A percentile compares a stretch with the other conserved stretches of the same genome.
These are phyloP conservation scores for Gentiana dahurica DNA, from an alignment of 257 asterid genomes.

Conservation along the genomic window DNA sequence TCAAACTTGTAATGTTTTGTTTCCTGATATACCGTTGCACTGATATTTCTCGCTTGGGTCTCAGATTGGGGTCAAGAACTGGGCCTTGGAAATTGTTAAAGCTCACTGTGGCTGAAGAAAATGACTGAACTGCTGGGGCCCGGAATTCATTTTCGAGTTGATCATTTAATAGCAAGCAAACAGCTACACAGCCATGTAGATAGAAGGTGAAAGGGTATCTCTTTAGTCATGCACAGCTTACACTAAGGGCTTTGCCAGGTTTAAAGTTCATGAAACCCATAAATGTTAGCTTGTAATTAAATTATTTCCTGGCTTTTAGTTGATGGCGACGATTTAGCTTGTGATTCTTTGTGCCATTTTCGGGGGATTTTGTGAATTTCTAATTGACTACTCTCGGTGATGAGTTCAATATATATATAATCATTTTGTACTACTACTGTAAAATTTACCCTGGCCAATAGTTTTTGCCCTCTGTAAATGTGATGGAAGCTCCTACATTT, in stretches of 20 bases:
- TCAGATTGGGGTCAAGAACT: constrained; percentile 59
- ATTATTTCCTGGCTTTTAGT: too few relatives aligned
- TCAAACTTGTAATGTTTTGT: not conserved
- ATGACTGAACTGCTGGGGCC: constrained; percentile 13
- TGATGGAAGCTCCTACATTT: too few relatives aligned
- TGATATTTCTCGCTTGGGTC: constrained; percentile 10
- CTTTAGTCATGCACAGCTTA: not conserved
- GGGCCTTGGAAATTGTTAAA: constrained; percentile 80
- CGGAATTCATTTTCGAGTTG: not conserved
- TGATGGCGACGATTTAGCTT: too few relatives aligned
- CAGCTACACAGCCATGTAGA: not conserved
- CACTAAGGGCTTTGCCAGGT: not conserved
- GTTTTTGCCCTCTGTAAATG: too few relatives aligned
- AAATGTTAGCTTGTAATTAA: too few relatives aligned
- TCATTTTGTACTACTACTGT: too few relatives aligned
- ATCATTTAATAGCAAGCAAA: not conserved
- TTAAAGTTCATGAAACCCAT: not conserved
- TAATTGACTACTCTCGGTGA: too few relatives aligned
- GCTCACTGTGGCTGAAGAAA: constrained; percentile 36
- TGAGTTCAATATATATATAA: too few relatives aligned
- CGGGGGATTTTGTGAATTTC: too few relatives aligned
- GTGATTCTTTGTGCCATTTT: too few relatives aligned
- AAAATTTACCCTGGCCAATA: too few relatives aligned
- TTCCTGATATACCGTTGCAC: not conserved
- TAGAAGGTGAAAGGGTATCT: not conserved